Evolutionary conservation across 192 early-diverging fungal species (phyloP), one percentile per base, ranked within the genome.

Genomic region (Paraglomus brasilianum): DNA sequence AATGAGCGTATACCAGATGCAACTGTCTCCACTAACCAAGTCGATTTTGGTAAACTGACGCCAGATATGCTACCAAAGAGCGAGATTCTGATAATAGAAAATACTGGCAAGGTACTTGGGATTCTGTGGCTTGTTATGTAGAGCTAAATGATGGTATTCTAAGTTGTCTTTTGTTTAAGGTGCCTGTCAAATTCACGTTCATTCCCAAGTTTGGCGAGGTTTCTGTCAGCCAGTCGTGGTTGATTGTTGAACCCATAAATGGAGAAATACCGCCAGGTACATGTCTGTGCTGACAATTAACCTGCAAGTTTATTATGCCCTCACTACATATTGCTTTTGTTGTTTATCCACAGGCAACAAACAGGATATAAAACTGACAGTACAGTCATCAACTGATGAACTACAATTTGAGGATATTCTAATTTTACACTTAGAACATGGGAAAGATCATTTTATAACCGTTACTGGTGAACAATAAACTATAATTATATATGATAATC

Each of bases 401-500:
- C 58, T 75, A 1, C 75, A 83, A 7, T 72, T 92, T 40, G 82
- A 83, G 6, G 89, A 95, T 66, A 90, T 88, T 64, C 71, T 96
- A n/a, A 85, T 98, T 22, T 69, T 98, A 14, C 91, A 90, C 65
- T 74, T 91, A 55, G 86, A 91, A 52, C 85, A 89, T 38, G 89
- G 92, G 10, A 89, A 89, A 42, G 94, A 98, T 60, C 88, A 87
- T 60, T 98, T 98, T 74, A 78, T 98, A 9, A 76, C 85, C 5
- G 82, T 95, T 8, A 76, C 79, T 17, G 95, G 89, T n/a, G n/a
- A n/a, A n/a, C n/a, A n/a, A n/a, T n/a, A n/a, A n/a, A n/a, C n/a
- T n/a, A n/a, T n/a, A n/a, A n/a, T n/a, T n/a, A n/a, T n/a, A n/a
- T n/a, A n/a, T n/a, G n/a, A n/a, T n/a, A n/a, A n/a, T n/a, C n/a